Conservation (phyloP, 2,329 filamentous ascomycete species). For the Alternaria ventricosa region DNA sequence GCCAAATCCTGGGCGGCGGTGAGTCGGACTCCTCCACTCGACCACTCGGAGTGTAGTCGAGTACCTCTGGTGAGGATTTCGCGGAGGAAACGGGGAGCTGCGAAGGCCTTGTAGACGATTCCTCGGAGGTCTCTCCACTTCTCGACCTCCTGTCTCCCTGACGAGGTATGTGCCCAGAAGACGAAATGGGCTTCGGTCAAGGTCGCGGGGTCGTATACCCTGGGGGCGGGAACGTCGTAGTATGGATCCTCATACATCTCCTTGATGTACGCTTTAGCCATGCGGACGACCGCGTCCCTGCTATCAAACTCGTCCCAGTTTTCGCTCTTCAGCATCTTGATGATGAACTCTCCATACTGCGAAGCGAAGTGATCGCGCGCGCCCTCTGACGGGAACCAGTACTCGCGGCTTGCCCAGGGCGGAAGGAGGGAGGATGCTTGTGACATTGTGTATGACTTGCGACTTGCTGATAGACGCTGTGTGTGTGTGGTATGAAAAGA, state of each 20-base stretch:
- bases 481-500: neutral
- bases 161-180: neutral
- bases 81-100: neutral
- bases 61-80: neutral
- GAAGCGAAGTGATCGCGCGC: neutral
- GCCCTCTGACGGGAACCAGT: neutral
- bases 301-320: neutral
- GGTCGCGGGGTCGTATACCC: neutral
- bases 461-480: neutral
- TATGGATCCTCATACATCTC: neutral
- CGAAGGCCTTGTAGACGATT: neutral
- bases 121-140: neutral
- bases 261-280: neutral
- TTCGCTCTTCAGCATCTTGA: neutral
- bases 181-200: neutral
- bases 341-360: neutral
- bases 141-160: neutral
- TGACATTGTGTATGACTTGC: neutral
- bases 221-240: neutral
- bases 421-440: neutral
- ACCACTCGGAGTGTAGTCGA: neutral
- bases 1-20: neutral
- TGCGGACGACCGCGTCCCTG: neutral
- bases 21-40: neutral
- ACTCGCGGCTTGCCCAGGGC: neutral